Base-by-base conservation (phyloP, 441 rosid species). In the Jatropha podagrica region DNA sequence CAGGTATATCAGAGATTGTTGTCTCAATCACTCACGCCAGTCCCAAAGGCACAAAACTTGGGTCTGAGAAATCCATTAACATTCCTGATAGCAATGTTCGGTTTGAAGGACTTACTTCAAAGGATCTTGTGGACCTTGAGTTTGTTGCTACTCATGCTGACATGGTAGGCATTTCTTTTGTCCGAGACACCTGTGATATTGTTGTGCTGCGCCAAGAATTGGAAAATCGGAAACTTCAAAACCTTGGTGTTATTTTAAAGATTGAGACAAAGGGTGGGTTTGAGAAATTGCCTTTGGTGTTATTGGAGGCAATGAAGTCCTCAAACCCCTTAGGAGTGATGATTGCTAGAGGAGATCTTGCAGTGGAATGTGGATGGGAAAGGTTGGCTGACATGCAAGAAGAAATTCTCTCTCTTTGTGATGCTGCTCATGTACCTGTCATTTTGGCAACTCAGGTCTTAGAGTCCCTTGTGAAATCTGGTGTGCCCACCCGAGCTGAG, bases 291-390 rank as follows among this genome's bases (percentile, higher is more conserved):
- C 85, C 91, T 6, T 80, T 79, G 58, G 73, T 90, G 78, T 87
- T 90, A 0, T 70, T 89, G 74, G 92, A 90, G 74, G 90, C 89
- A 42, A 89, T 90, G 92, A 89, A 87, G 76, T 83, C 85, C 66
- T 68, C 81, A 13, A 89, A 89, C 83, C 95, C 91, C 44, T 73
- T 89, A 12, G 95, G 95, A 64, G 86, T 89, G 71, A 90, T 89
- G 92, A 85, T 90, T 79, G 95, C 91, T 38, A 77, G 93, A 83
- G 95, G 95, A 46, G 95, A 90, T 84, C 95, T 90, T 74, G 95
- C 90, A 1, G 92, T 90, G 46, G 95, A 90, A 72, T 89, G 95
- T 79, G 95, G 95, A 48, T 91, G 95, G 95, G 95, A 91, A 79
- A 87, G 81, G 72, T 81, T 91, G 73, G 89, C 90, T 75, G 83